Conservation (phyloP, 108 stramenopile genomes). For the Skeletonema tropicum region DNA sequence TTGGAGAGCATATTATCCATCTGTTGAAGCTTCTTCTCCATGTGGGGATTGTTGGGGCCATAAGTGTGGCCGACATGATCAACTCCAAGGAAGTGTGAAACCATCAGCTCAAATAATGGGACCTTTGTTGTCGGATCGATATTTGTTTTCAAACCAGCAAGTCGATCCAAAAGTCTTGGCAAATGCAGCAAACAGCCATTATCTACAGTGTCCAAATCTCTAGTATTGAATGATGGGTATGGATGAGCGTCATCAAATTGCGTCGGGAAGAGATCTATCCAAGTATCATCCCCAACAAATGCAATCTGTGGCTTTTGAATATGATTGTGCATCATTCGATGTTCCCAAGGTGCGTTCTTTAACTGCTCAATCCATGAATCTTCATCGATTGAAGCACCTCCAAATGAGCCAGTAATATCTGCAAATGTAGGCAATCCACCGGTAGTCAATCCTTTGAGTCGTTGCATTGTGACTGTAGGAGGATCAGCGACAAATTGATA, state of each 20-base stretch:
- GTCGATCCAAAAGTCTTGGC: conserved; percentile 53
- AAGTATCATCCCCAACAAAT: conserved; percentile 98
- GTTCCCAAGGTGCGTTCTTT: conserved; percentile 17
- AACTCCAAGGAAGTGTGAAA: conserved; percentile 94
- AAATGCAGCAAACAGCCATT: conserved; percentile 85
- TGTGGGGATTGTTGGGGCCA: conserved; percentile 87
- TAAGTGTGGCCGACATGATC: conserved; percentile 98
- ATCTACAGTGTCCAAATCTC: conserved; percentile 97
- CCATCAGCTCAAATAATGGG: conserved; percentile 37
- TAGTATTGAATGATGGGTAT: conserved; percentile 96
- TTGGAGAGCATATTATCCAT: conserved; percentile 83
- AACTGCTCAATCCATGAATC: conserved; percentile 87
- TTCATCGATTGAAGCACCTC: conserved; percentile 81
- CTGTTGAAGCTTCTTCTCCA: conserved; percentile 88
- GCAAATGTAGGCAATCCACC: conserved; percentile 97
- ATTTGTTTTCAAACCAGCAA: conserved; percentile 39
- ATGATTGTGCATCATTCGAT: conserved; percentile 7
- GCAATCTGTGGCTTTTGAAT: conserved; percentile 46
- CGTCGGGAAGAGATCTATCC: conserved; percentile 93
- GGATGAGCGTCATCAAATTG: conserved; percentile 86
- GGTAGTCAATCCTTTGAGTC: conserved; percentile 95
- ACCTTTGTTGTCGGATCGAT: neutral
- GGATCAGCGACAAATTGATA: conserved; percentile 96
- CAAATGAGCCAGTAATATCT: conserved; percentile 80
- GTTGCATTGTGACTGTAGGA: conserved; percentile 99